Percentiles rank a stretch among this genome's conserved stretches.
phyloP scores from a whole-genome alignment of 148 eudicot species.

The Chenopodium suecicum region DNA sequence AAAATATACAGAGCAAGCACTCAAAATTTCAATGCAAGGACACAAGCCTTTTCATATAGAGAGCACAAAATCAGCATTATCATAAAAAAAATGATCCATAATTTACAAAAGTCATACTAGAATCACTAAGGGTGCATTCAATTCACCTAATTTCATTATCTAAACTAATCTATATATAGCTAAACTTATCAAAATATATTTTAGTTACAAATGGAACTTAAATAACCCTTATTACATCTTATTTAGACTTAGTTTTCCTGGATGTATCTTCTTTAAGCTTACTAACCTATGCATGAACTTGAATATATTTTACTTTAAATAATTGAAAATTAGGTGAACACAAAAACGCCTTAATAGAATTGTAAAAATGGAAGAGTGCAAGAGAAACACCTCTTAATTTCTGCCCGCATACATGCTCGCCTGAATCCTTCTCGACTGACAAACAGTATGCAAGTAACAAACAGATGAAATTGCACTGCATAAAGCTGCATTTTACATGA shows the following conservation, averaged over 20 bases:
- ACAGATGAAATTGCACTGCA: slow-evolving; percentile 95
- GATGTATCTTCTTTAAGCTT: too few relatives aligned
- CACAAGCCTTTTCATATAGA: too few relatives aligned
- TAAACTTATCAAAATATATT: too few relatives aligned
- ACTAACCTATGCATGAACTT: too few relatives aligned
- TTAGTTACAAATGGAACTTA: too few relatives aligned
- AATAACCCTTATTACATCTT: too few relatives aligned
- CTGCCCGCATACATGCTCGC: slow-evolving; percentile 94
- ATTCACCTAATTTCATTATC: too few relatives aligned
- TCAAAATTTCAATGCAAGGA: background rate
- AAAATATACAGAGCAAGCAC: background rate
- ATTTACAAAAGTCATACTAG: background rate
- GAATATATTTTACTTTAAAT: too few relatives aligned
- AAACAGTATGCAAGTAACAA: slow-evolving; percentile 81
- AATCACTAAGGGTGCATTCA: background rate
- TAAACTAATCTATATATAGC: too few relatives aligned
- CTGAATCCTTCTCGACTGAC: slow-evolving; percentile 98
- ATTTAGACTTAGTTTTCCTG: background rate
- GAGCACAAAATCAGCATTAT: background rate
- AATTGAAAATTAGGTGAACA: too few relatives aligned
- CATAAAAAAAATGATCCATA: background rate
- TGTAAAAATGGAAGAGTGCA: slow-evolving; percentile 13
- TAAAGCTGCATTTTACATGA: slow-evolving; percentile 60
- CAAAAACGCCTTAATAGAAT: too few relatives aligned
- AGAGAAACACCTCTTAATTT: slow-evolving; percentile 53